Conservation (phyloP, 768 basidiomycete species). For the Lentinus tigrinus region DNA sequence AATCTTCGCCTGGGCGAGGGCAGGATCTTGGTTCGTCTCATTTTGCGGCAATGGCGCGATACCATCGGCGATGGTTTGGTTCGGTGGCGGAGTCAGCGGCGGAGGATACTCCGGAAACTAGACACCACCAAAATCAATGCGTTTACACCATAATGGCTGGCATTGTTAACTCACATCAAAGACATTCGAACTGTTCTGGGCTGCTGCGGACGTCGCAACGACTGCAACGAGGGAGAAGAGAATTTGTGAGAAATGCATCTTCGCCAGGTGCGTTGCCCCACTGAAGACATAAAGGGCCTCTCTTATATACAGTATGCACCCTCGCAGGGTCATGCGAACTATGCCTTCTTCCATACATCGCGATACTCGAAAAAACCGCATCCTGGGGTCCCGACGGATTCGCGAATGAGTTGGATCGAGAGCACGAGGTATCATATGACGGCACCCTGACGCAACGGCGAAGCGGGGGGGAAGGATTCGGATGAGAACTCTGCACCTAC, state of each 20-base stretch:
- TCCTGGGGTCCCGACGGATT: too few species aligned
- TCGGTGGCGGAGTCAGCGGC: slow-evolving; percentile 12
- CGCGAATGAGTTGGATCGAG: too few species aligned
- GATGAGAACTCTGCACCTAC: too few species aligned
- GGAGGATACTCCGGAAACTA: slow-evolving; percentile 22
- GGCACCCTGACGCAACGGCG: too few species aligned
- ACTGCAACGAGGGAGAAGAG: background rate
- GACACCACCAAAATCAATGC: background rate
- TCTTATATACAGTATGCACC: background rate
- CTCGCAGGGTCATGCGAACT: background rate
- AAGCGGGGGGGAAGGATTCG: too few species aligned
- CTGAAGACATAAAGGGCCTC: background rate
- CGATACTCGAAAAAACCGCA: too few species aligned
- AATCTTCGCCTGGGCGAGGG: background rate
- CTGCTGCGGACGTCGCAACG: background rate
- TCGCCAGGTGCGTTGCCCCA: too few species aligned
- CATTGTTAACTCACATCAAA: slow-evolving; percentile 8
- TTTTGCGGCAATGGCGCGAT: slow-evolving; percentile 4
- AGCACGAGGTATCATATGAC: too few species aligned
- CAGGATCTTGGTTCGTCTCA: background rate
- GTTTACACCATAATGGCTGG: too few species aligned
- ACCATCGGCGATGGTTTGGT: slow-evolving; percentile 9
- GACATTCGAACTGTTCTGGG: slow-evolving; percentile 5
- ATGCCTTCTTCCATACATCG: too few species aligned
- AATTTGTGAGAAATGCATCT: too few species aligned